Conservation (phyloP, 495 filamentous ascomycete species). For the Aspergillus coremiiformis region DNA sequence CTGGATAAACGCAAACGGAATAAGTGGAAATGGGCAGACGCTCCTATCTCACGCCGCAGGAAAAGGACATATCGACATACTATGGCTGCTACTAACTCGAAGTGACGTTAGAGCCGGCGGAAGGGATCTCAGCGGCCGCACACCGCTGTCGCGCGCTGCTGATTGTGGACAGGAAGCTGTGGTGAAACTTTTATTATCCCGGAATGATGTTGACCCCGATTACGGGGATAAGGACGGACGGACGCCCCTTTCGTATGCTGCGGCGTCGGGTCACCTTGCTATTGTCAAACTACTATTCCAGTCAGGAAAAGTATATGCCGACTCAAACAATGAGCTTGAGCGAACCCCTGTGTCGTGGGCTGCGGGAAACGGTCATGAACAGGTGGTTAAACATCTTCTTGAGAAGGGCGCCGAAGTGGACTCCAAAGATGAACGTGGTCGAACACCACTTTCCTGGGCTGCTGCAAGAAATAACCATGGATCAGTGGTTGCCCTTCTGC, state of each 20-base stretch:
- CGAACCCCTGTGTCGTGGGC: constrained; percentile 2
- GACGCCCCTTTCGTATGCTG: not conserved
- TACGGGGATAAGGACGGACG: not conserved
- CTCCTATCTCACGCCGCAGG: not conserved
- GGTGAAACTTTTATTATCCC: constrained; percentile 1
- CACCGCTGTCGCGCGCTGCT: constrained; percentile 3
- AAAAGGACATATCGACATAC: not conserved
- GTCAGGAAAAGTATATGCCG: not conserved
- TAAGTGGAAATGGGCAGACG: not conserved
- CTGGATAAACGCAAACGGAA: not conserved
- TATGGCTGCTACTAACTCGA: constrained; percentile 1
- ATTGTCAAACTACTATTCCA: not conserved
- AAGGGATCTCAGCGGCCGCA: not conserved
- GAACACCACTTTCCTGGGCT: not conserved
- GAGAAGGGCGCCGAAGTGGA: not conserved
- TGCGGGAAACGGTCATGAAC: not conserved
- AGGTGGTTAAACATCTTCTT: not conserved
- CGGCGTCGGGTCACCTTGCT: not conserved
- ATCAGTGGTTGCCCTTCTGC: not conserved
- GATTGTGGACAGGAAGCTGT: constrained; percentile 2
- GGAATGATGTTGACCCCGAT: not conserved
- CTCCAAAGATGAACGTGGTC: not conserved
- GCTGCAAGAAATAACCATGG: not conserved
- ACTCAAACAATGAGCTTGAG: not conserved
- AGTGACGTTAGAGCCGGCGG: not conserved